Conservation (phyloP, 164 flowering plant genomes). For the Tetracentron sinense region DNA sequence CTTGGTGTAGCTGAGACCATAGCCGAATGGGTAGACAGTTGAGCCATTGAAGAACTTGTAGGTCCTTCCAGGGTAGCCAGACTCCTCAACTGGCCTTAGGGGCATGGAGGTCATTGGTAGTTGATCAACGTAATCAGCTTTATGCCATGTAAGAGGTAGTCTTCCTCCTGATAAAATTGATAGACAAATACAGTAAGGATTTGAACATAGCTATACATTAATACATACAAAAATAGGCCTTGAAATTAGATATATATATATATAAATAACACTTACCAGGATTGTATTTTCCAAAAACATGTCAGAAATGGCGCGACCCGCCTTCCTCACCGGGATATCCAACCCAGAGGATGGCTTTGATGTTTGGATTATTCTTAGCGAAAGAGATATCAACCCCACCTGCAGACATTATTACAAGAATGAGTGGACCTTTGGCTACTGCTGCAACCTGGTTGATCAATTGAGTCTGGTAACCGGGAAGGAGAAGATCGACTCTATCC, state of each 20-base stretch:
- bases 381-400: conserved; percentile 32
- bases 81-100: conserved; percentile 21
- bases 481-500: conserved; percentile 30
- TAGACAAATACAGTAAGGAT: no score
- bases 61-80: conserved; percentile 43
- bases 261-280: conserved; percentile 38
- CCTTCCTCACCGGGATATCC: conserved; percentile 54
- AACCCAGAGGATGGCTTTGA: conserved; percentile 41
- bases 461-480: conserved; percentile 37
- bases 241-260: no score
- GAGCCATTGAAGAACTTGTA: conserved; percentile 42
- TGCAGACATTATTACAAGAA: conserved; percentile 34
- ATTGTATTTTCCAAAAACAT: conserved; percentile 40
- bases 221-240: not conserved
- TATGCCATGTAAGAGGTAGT: conserved; percentile 42
- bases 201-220: no score
- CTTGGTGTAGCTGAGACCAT: conserved; percentile 39
- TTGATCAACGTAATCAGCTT: conserved; percentile 13
- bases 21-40: conserved; percentile 31
- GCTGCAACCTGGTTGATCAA: conserved; percentile 24
- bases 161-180: conserved; percentile 30
- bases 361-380: conserved; percentile 20
- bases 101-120: conserved; percentile 45
- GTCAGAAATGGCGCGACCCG: conserved; percentile 34
- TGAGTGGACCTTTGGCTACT: conserved; percentile 28